Evolutionary conservation across 2,329 filamentous ascomycete species (phyloP).

Genomic region (Colletotrichum siamense): DNA sequence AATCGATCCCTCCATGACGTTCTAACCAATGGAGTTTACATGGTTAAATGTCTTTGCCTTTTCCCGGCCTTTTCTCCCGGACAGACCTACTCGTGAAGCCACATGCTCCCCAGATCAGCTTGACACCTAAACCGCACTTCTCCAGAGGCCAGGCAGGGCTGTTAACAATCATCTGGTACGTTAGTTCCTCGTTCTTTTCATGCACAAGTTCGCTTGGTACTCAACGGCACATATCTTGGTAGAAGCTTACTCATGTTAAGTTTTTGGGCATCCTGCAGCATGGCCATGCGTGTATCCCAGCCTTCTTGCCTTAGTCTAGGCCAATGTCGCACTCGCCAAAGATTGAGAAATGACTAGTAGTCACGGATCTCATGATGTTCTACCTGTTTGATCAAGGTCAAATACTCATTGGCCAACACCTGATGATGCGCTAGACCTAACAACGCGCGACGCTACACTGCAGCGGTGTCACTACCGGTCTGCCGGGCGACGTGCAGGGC

Average conservation of each 20-base stretch:
- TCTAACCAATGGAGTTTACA: constrained; percentile 18
- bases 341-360: not conserved
- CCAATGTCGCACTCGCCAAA: not conserved
- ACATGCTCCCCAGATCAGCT: constrained; percentile 4
- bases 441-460: not conserved
- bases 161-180: not conserved
- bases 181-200: not conserved
- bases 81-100: constrained; percentile 25
- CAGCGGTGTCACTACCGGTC: not conserved
- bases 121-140: not conserved
- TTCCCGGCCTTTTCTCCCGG: constrained; percentile 29
- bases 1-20: not conserved
- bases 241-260: constrained; percentile 11
- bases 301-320: not conserved
- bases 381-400: not conserved
- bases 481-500: not conserved
- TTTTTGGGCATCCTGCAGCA: not conserved
- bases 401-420: not conserved
- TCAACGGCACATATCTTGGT: not conserved
- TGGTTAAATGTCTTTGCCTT: constrained; percentile 30
- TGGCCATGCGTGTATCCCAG: not conserved
- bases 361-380: not conserved
- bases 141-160: constrained; percentile 4
- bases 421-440: not conserved
- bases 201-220: not conserved